These are phyloP conservation scores for Teratosphaeriaceae sp. DNA, from an alignment of 2,329 filamentous ascomycete species.

Conservation along the genomic window DNA sequence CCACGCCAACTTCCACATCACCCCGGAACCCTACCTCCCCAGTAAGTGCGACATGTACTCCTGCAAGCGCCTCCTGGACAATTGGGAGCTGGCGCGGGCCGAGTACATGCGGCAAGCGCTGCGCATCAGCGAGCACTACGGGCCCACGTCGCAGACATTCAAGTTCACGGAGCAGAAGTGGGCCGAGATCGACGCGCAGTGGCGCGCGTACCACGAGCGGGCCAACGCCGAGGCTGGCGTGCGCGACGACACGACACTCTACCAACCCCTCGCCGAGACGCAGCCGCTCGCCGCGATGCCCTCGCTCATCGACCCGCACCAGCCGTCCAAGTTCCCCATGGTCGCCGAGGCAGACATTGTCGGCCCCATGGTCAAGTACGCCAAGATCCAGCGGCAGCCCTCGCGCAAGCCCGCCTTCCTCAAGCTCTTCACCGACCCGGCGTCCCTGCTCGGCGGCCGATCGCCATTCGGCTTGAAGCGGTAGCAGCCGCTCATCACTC, in stretches of 20 bases:
- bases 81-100: slow-evolving; percentile 76
- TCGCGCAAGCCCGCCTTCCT: slow-evolving; percentile 25
- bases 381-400: slow-evolving; percentile 25
- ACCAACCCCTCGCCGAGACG: slow-evolving; percentile 36
- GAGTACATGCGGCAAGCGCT: slow-evolving; percentile 88
- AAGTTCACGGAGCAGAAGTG: slow-evolving; percentile 82
- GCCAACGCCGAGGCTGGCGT: slow-evolving; percentile 38
- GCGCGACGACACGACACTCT: slow-evolving; percentile 35
- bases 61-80: slow-evolving; percentile 60
- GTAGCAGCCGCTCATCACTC: not conserved
- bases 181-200: slow-evolving; percentile 68
- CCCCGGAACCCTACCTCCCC: slow-evolving; percentile 72
- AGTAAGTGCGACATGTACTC: slow-evolving; percentile 52
- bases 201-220: slow-evolving; percentile 64
- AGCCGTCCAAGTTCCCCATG: slow-evolving; percentile 76
- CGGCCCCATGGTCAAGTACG: slow-evolving; percentile 68
- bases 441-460: slow-evolving; percentile 5
- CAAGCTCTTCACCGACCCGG: slow-evolving; percentile 28
- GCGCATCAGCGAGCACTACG: slow-evolving; percentile 84
- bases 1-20: slow-evolving; percentile 88
- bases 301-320: slow-evolving; percentile 57
- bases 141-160: slow-evolving; percentile 82
- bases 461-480: slow-evolving; percentile 4
- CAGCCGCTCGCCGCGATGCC: slow-evolving; percentile 60
- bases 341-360: slow-evolving; percentile 90